A percentile compares a stretch with the other conserved stretches of the same genome.
Evolutionary conservation across 192 early-diverging fungal species (phyloP).

Genomic region (Fimicolochytrium jonesii): DNA sequence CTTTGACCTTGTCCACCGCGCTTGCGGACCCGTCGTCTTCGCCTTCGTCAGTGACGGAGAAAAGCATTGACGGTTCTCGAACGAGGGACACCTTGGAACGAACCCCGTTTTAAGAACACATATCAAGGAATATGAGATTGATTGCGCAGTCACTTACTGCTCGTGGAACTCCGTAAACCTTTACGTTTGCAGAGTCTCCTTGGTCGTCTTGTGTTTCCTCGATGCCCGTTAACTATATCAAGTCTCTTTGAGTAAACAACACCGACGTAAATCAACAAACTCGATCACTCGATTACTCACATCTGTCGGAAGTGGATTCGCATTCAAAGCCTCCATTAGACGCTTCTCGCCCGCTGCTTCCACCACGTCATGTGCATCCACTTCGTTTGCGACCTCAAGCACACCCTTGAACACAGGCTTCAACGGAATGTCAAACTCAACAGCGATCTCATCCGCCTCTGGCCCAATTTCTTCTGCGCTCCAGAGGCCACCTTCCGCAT

Average conservation of each 20-base stretch:
- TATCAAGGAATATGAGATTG: no score
- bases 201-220: no score
- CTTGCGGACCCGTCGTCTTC: background rate
- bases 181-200: no score
- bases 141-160: no score
- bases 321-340: conserved; percentile 28
- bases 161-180: conserved; percentile 16
- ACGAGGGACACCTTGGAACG: background rate
- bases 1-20: background rate
- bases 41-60: background rate
- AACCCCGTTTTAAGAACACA: no score
- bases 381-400: background rate
- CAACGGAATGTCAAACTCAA: conserved; percentile 21
- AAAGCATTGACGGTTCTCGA: conserved; percentile 2
- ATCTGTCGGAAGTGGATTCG: conserved; percentile 2
- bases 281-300: no score
- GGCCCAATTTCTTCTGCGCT: conserved; percentile 14
- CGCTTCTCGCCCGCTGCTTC: conserved; percentile 31
- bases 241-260: no score
- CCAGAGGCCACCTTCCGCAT: conserved; percentile 7
- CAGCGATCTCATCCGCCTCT: background rate
- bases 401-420: conserved; percentile 11
- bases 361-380: background rate
- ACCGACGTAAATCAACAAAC: no score
- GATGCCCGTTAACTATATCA: no score